These are phyloP conservation scores for Sorghum bicolor DNA, from an alignment of 176 grass and related monocot genomes.

Conservation along the genomic window DNA sequence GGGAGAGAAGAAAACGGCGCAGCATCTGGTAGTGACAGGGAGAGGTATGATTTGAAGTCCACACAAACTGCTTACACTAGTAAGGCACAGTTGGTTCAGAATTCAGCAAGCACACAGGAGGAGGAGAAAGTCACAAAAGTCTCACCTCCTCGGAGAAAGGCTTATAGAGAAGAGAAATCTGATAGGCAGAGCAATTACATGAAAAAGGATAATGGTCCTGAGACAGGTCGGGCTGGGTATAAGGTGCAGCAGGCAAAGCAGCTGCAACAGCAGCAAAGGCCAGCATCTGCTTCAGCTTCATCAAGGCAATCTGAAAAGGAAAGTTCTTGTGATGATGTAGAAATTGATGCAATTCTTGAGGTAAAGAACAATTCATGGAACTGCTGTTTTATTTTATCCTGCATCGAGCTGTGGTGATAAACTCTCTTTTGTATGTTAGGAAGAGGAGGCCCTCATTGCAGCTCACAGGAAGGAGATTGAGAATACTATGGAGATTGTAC, in stretches of 20 bases:
- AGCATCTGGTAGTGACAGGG: constrained; percentile 63
- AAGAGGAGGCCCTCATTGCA: constrained; percentile 96
- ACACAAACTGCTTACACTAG: constrained; percentile 36
- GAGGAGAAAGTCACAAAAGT: constrained; percentile 88
- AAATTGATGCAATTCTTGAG: constrained; percentile 96
- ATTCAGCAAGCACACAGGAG: constrained; percentile 56
- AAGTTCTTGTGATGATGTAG: constrained; percentile 72
- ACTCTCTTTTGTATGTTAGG: constrained; percentile 51
- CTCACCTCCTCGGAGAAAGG: constrained; percentile 88
- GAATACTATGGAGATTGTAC: constrained; percentile 99
- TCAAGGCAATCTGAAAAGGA: constrained; percentile 78
- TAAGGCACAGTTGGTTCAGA: constrained; percentile 58
- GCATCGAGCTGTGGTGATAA: not conserved
- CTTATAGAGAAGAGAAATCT: constrained; percentile 69
- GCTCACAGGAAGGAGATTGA: constrained; percentile 99
- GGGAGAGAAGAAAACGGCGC: constrained; percentile 61
- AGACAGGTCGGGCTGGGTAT: constrained; percentile 11
- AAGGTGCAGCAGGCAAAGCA: constrained; percentile 24
- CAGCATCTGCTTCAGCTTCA: constrained; percentile 46
- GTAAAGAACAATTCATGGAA: constrained; percentile 44
- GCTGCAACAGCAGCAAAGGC: constrained; percentile 56
- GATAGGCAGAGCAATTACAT: constrained; percentile 65
- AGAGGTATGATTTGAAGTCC: constrained; percentile 61
- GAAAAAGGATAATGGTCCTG: constrained; percentile 64
- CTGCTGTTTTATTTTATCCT: constrained; percentile 9